A percentile compares a stretch with the other conserved stretches of the same genome.
phyloP scores from a whole-genome alignment of 2,329 filamentous ascomycete genomes.

The Clonostachys chloroleuca region DNA sequence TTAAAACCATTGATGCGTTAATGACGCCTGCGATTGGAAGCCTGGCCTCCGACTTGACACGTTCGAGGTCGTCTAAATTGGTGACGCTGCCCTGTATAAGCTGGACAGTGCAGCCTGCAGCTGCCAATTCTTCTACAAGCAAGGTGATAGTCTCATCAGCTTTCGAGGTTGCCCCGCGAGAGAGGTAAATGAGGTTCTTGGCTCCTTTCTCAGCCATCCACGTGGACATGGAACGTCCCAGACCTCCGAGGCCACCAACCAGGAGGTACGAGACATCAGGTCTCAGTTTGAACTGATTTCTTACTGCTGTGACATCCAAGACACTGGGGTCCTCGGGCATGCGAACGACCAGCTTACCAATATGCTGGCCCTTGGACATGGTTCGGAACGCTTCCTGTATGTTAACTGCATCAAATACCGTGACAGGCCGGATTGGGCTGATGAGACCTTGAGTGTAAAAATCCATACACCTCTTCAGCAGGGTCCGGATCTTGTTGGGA shows the following conservation, averaged over 20 bases:
- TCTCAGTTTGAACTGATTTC: too few species aligned
- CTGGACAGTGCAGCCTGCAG: too few species aligned
- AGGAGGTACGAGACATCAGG: slow-evolving; percentile 18
- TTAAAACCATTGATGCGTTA: slow-evolving; percentile 30
- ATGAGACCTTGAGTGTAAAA: too few species aligned
- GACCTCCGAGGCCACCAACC: slow-evolving; percentile 22
- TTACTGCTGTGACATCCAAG: too few species aligned
- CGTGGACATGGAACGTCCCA: slow-evolving; percentile 28
- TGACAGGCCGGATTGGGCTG: slow-evolving; percentile 1
- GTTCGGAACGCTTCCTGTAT: slow-evolving; percentile 32
- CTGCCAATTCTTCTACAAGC: too few species aligned
- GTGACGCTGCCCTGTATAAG: too few species aligned
- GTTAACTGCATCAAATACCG: slow-evolving; percentile 15
- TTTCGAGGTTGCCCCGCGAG: slow-evolving; percentile 30
- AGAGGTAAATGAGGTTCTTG: slow-evolving; percentile 40
- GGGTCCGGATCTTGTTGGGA: too few species aligned
- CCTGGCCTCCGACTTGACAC: neutral
- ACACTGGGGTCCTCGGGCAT: slow-evolving; percentile 1
- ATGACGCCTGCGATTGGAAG: slow-evolving; percentile 30
- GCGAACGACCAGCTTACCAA: slow-evolving; percentile 31
- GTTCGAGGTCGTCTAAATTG: too few species aligned
- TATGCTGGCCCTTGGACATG: slow-evolving; percentile 35
- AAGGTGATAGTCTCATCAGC: too few species aligned
- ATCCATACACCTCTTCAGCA: too few species aligned
- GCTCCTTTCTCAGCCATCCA: slow-evolving; percentile 47